Base-by-base conservation (phyloP, 805 yeast species). In the Jamesozyma piceae region DNA sequence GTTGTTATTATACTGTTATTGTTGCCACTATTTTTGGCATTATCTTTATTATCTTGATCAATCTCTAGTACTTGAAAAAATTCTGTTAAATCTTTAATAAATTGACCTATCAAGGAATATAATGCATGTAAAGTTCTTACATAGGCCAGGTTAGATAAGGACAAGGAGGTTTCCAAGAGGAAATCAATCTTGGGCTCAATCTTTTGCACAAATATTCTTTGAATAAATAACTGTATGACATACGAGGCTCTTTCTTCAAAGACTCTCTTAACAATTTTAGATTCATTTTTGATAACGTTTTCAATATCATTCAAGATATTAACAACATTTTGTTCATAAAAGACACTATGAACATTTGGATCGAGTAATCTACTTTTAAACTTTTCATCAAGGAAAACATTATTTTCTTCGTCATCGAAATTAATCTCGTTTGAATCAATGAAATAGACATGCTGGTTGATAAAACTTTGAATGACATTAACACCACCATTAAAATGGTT, bases 401-500 rank as follows among this genome's bases (percentile, higher is more conserved):
- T 35, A 31, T 29, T 64, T 53, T 48, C 51, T 3, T 48, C 46
- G 20, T 53, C 63, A 26, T 61, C 57, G 6, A 55, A 43, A 35
- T 58, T 62, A 26, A 60, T 52, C 17, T 60, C 58, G 20, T 48
- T 55, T 31, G 60, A 64, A 51, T 61, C 53, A 38, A 64, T 67
- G 60, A 89, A 82, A 45, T 81, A 73, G 38, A 79, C 82, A 56
- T 84, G 86, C 56, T 84, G 87, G 56, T 77, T 78, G 34, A 89
- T 83, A 63, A 85, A 90, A 38, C 81, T 78, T 56, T 81, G 86
- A 8, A 86, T 82, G 8, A 89, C 90, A 45, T 82, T 79, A 10
- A 75, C 71, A 11, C 96, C 96, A 17, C 87, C 90, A 56, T 90
- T 89, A 66, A 80, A 90, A 47, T 79, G 84, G 41, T 78, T 74